These are phyloP conservation scores for Periconia digitata DNA, from an alignment of 2,329 filamentous ascomycete species.

Conservation along the genomic window DNA sequence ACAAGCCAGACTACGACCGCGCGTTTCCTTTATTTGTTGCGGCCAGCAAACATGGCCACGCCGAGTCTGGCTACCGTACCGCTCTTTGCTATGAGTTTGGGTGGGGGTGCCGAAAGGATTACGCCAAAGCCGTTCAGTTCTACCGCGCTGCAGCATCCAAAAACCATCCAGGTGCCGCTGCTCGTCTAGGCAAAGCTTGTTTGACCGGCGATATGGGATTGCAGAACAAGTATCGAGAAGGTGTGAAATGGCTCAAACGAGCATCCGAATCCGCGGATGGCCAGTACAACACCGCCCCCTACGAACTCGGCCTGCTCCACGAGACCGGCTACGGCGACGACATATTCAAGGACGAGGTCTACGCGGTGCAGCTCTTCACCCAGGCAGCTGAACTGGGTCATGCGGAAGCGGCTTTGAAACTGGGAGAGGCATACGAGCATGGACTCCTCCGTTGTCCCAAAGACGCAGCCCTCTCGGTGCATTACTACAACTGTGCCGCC, in stretches of 20 bases:
- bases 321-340: slow-evolving; percentile 94
- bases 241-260: slow-evolving; percentile 94
- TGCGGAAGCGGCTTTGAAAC: slow-evolving; percentile 77
- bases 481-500: slow-evolving; percentile 94
- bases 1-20: slow-evolving; percentile 85
- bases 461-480: slow-evolving; percentile 90
- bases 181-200: slow-evolving; percentile 87
- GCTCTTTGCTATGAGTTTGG: slow-evolving; percentile 97
- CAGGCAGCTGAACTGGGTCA: slow-evolving; percentile 92
- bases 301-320: slow-evolving; percentile 84
- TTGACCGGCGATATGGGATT: slow-evolving; percentile 84
- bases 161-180: slow-evolving; percentile 92
- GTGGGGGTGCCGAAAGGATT: slow-evolving; percentile 91
- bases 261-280: slow-evolving; percentile 85
- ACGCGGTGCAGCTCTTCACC: slow-evolving; percentile 91
- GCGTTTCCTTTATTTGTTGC: slow-evolving; percentile 92
- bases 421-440: slow-evolving; percentile 97
- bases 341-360: slow-evolving; percentile 85
- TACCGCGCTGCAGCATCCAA: slow-evolving; percentile 88
- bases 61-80: slow-evolving; percentile 91
- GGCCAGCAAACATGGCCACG: slow-evolving; percentile 94
- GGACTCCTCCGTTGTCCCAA: slow-evolving; percentile 83
- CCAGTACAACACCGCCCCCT: slow-evolving; percentile 92
- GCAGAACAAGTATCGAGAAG: slow-evolving; percentile 82
- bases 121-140: slow-evolving; percentile 90